Evolutionary conservation across 169 alveolate species (phyloP), one percentile per base, ranked within the genome.

Genomic region (Plasmodium adleri): DNA sequence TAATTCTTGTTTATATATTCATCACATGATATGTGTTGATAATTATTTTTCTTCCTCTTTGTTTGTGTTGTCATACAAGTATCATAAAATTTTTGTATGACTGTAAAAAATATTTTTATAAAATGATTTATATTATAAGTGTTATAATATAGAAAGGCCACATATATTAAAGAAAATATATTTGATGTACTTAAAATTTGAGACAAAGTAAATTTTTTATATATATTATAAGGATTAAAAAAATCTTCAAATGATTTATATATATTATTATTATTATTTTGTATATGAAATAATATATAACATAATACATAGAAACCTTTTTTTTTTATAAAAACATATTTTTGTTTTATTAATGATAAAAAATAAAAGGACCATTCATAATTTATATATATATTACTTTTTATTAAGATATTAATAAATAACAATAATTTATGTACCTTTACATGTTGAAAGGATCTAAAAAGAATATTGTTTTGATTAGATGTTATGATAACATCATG

Each of bases 291-390:
- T 15, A 80, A 32, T n/a, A 24, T 52, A 62, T 52, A 24, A 59
- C 78, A 80, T 12, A 80, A 43, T 9, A 67, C 2, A 26, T 43
- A 63, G 12, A 49, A 71, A 17, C 70, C 49, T 62, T 26, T 32
- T 54, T 43, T 80, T 59, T 49, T 47, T 24, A 66, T 66, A n/a
- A 67, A 56, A 39, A 26, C 0, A 59, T 54, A 67, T 80, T 80
- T 80, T 17, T 17, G 32, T 56, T 67, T 66, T 4, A 80, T 54
- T 17, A 80, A 39, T 26, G 78, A 67, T 15, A 68, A 13, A 52
- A 80, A 67, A 72, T 80, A 80, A 22, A 67, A n/a, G 26, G 73
- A 43, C 90, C 90, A 80, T 12, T 17, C 13, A 4, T 68, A 62
- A 43, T 80, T 72, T n/a, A 80, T 43, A 26, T 80, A 72, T 17